A percentile compares a stretch with the other conserved stretches of the same genome.
phyloP scores from a whole-genome alignment of 768 basidiomycete genomes.

The Naematelia encephala region DNA sequence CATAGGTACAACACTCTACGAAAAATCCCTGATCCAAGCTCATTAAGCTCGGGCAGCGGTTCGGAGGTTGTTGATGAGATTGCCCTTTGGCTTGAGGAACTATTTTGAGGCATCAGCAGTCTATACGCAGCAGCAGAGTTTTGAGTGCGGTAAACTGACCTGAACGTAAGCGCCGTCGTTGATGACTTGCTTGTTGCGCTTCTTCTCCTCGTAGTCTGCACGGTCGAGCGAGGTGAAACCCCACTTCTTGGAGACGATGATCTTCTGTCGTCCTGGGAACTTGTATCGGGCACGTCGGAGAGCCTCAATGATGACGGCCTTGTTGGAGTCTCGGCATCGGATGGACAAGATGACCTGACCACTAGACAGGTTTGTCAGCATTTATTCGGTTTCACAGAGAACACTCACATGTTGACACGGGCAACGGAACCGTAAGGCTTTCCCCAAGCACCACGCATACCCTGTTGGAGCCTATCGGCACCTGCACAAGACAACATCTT shows the following conservation, averaged over 20 bases:
- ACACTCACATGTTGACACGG: constrained; percentile 48
- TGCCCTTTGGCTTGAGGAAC: constrained; percentile 85
- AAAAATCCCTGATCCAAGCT: constrained; percentile 1
- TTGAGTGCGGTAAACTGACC: constrained; percentile 6
- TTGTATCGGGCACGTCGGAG: constrained; percentile 98
- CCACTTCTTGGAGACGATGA: constrained; percentile 75
- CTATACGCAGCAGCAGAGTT: background rate
- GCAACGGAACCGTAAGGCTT: constrained; percentile 87
- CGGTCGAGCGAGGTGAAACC: constrained; percentile 94
- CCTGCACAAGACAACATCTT: constrained; percentile 99
- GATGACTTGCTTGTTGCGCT: constrained; percentile 83
- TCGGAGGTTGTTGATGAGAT: constrained; percentile 77
- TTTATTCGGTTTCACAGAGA: background rate
- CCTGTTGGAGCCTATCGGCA: constrained; percentile 67
- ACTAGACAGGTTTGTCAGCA: constrained; percentile 61
- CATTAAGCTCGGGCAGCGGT: constrained; percentile 55
- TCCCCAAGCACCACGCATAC: constrained; percentile 99
- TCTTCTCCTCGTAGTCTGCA: constrained; percentile 80
- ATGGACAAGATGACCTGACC: constrained; percentile 91
- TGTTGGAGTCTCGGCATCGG: constrained; percentile 84
- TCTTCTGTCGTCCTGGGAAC: constrained; percentile 51
- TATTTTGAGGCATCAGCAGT: constrained; percentile 50
- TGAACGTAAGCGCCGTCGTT: constrained; percentile 90
- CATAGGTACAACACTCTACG: background rate
- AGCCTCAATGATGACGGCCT: constrained; percentile 88